Conservation (phyloP, 805 yeast species). For the Kluyveromyces nonfermentans region DNA sequence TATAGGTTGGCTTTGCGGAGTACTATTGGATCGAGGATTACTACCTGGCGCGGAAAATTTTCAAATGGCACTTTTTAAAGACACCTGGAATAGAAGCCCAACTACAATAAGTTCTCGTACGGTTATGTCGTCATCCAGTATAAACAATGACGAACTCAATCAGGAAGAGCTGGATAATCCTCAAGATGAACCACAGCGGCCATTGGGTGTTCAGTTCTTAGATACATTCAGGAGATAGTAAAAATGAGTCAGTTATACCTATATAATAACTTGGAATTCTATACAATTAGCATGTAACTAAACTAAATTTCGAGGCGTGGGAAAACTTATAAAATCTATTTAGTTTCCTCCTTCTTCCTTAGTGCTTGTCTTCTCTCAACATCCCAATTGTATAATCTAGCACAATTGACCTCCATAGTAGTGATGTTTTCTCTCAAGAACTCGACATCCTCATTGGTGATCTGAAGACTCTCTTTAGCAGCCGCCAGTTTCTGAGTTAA, state of each 20-base stretch:
- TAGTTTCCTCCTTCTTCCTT: slow-evolving; percentile 36
- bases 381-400: slow-evolving; percentile 84
- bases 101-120: not conserved
- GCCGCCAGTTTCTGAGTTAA: slow-evolving; percentile 50
- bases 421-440: slow-evolving; percentile 87
- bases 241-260: not conserved
- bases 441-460: slow-evolving; percentile 80
- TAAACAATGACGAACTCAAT: slow-evolving; percentile 16
- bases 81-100: slow-evolving; percentile 4
- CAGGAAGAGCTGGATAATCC: slow-evolving; percentile 28
- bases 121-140: not conserved
- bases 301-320: slow-evolving; percentile 8
- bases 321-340: slow-evolving; percentile 26
- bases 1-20: slow-evolving; percentile 37
- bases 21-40: slow-evolving; percentile 34
- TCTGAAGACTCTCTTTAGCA: slow-evolving; percentile 47
- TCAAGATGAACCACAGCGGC: slow-evolving; percentile 52
- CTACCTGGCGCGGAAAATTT: slow-evolving; percentile 33
- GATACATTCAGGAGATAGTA: slow-evolving; percentile 45
- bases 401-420: slow-evolving; percentile 96
- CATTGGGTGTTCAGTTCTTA: slow-evolving; percentile 50
- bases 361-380: slow-evolving; percentile 55
- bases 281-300: not conserved
- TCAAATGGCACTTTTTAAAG: slow-evolving; percentile 7
- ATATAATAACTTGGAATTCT: not conserved